Evolutionary conservation across 2,329 filamentous ascomycete species (phyloP).

Genomic region (Coleophoma eucalyptorum): DNA sequence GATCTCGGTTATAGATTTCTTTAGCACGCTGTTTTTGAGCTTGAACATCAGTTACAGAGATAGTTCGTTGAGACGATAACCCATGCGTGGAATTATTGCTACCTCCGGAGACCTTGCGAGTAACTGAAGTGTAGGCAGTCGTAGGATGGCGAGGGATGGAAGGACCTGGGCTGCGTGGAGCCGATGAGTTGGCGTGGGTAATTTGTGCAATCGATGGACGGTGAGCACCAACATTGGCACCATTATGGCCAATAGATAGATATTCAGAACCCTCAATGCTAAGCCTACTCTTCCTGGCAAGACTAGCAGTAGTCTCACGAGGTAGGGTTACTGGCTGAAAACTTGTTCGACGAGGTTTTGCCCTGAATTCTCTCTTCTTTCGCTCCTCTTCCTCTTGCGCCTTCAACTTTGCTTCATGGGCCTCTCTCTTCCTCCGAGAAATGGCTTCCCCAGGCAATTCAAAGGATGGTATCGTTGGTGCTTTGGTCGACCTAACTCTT

Average conservation of each 20-base stretch:
- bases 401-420: conserved; percentile 50
- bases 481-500: conserved; percentile 45
- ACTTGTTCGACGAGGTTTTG: conserved; percentile 48
- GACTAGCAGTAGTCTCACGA: conserved; percentile 55
- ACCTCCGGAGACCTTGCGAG: conserved; percentile 17
- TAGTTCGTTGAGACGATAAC: conserved; percentile 33
- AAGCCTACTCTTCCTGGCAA: conserved; percentile 46
- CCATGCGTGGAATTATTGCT: conserved; percentile 19
- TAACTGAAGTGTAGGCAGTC: neutral
- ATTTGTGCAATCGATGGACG: conserved; percentile 29
- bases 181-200: conserved; percentile 24
- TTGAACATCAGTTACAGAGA: conserved; percentile 47
- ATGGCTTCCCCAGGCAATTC: conserved; percentile 62
- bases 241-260: conserved; percentile 21
- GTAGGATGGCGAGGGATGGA: no score
- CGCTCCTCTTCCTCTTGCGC: conserved; percentile 57
- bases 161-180: conserved; percentile 19
- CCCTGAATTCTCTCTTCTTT: conserved; percentile 61
- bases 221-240: conserved; percentile 24
- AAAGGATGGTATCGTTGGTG: conserved; percentile 51
- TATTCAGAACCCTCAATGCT: conserved; percentile 23
- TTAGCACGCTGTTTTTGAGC: conserved; percentile 49
- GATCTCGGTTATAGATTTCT: conserved; percentile 51
- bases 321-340: conserved; percentile 34
- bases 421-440: conserved; percentile 42